Evolutionary conservation across 176 grass and related monocot species (phyloP), one percentile per base, ranked within the genome.

Genomic region (Aegilops speltoides): DNA sequence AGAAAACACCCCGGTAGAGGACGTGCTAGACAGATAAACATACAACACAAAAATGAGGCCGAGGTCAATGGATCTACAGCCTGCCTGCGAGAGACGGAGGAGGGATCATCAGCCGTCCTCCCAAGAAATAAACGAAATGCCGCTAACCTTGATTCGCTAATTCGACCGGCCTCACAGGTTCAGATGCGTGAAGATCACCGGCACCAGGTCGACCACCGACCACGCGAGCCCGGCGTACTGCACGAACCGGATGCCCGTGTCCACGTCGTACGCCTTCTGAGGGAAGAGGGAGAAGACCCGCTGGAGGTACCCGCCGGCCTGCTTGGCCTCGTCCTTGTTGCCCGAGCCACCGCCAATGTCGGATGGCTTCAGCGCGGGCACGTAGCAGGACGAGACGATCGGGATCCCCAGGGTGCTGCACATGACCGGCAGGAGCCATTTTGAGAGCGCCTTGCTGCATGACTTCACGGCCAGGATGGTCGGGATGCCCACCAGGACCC

Each of bases 141-240:
- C 29, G 62, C 45, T 36, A 77, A 4, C 31, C n/a, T 48, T n/a
- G 25, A 73, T 0, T 1, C 9, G 71, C 8, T 13, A 28, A 26
- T 72, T 40, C 59, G 50, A 54, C 2, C 50, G n/a, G 23, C 88
- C 88, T 59, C 56, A 99, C 89, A 99, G 81, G 72, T 89, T 90
- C 16, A 99, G 17, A 85, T 89, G 86, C 4, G 77, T 61, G 89
- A 94, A 99, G 26, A 99, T 82, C 32, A 94, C 84, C 3, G 97
- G 97, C 38, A 90, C 97, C 87, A 99, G 54, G 75, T 99, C 97
- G 12, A 96, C 97, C 43, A 99, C 94, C 3, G 97, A 93, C 97
- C 97, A 99, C 2, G 94, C 94, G 8, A 99, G 94, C 33, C 97
- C 89, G 0, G 94, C 89, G 36, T 99, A 99, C 81, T 99, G 97